Evolutionary conservation across 2,329 filamentous ascomycete genomes (phyloP), one percentile per base, ranked within the genome.

Genomic region (Xylaria sp.): DNA sequence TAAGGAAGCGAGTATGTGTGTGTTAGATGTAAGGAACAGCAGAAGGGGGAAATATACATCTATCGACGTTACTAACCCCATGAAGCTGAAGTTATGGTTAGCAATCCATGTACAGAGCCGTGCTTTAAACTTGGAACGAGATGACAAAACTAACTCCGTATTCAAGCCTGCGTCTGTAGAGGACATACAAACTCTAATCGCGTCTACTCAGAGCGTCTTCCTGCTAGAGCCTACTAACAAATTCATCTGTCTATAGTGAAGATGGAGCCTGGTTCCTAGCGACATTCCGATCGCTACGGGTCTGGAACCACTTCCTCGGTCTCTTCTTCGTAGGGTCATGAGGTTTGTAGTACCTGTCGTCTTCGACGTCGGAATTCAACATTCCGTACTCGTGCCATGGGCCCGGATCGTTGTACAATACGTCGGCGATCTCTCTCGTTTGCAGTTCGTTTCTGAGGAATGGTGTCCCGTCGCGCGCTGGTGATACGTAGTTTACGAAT

Each of bases 341-440:
- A 12, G 42, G 8, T n/a, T n/a, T n/a, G 4, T 31, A 38, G 11
- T 40, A n/a, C 6, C n/a, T 25, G 4, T 59, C 42, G 33, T 35
- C 33, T 38, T 62, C 61, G 12, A 23, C 7, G 12, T 53, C 57
- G 35, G 57, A 64, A 37, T 53, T 52, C 12, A 61, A 37, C 17
- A 21, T 35, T 9, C 21, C 42, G 37, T 60, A 64, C 46, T 47
- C 33, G 28, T 61, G 47, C 61, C 57, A 60, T 5, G 61, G 52
- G 15, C 35, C 42, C 4, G 42, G 37, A 12, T 57, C 23, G 38
- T 37, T 46, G 17, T 31, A 28, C 5, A 59, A 8, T 9, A 42
- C 15, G 5, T 60, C 17, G 4, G 23, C 23, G 15, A 42, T n/a
- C 17, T 21, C 40, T 8, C 11, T 14, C 12, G n/a, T 19, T 33